Base-by-base conservation (phyloP, 2,329 filamentous ascomycete genomes). In the Verticillium alfalfae region DNA sequence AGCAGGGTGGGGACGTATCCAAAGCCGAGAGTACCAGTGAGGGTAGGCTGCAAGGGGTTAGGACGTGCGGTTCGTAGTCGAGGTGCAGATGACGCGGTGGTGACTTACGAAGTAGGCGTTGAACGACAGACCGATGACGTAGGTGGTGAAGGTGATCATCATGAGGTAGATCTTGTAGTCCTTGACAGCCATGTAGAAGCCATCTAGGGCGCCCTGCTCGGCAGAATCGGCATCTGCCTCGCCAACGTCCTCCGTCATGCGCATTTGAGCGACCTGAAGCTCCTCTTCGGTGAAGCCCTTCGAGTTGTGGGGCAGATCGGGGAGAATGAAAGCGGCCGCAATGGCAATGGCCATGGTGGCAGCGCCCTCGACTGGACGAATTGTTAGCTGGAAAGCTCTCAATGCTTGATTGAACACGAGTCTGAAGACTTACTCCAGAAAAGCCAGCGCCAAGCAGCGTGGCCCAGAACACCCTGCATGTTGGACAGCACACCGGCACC, bases 131-230 rank as follows among this genome's bases (percentile, higher is more conserved):
- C 85, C 84, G 6, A 87, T 78, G 8, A 87, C 84, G 64, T 87
- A 87, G 3, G 84, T 82, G 3, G 83, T 84, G 62, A 87, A 83
- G 1, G 84, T 84, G 7, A 88, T 61, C 79, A 86, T 87, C 82
- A 88, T 83, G 63, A 88, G 67, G 67, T 87, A 88, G 64, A 87
- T 84, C 75, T 88, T 88, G 65, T 74, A 16, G 64, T 88, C 86
- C 70, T 83, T 85, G 58, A 87, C 68, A 0, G 84, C 83, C 80
- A 88, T 84, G 59, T 81, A 75, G 36, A 86, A 70, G 10, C 86
- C 86, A 9, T 79, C 78, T 63, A 84, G 81, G 2, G 76, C 68
- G 3, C 79, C 79, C 66, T 84, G 77, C n/a, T 79, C 77, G 1
- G 75, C 73, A 0, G 76, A 75, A 66, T 86, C 84, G 7, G 73